Conservation (phyloP, 2,329 filamentous ascomycete species). For the Spiromastix sp. region DNA sequence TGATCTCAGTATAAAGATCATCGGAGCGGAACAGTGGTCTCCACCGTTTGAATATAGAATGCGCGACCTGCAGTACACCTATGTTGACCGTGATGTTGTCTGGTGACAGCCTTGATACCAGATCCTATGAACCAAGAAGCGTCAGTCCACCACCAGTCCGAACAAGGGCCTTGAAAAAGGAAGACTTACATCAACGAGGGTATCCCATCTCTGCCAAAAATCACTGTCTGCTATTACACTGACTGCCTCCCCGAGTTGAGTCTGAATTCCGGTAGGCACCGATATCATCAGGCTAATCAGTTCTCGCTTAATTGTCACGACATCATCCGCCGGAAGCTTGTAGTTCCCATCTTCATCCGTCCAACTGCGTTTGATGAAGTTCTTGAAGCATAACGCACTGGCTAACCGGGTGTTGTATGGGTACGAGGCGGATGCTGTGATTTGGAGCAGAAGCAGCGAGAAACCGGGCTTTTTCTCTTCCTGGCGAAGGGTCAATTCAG, state of each 20-base stretch:
- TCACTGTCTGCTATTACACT: constrained; percentile 97
- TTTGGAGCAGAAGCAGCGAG: constrained; percentile 78
- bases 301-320: constrained; percentile 84
- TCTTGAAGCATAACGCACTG: constrained; percentile 93
- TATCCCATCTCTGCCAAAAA: constrained; percentile 94
- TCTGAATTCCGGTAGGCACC: constrained; percentile 76
- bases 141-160: not conserved
- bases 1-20: constrained; percentile 87
- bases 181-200: constrained; percentile 65
- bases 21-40: constrained; percentile 87
- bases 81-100: constrained; percentile 79
- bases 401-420: constrained; percentile 73
- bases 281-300: constrained; percentile 95
- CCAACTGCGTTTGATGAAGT: constrained; percentile 92
- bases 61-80: constrained; percentile 90
- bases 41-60: constrained; percentile 97
- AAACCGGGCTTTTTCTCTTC: constrained; percentile 80
- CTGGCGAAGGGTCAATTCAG: constrained; percentile 67
- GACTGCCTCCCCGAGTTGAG: constrained; percentile 91
- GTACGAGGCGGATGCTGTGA: constrained; percentile 66
- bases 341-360: constrained; percentile 92
- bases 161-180: not conserved
- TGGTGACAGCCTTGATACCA: constrained; percentile 75
- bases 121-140: constrained; percentile 46
- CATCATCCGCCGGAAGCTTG: constrained; percentile 73